A percentile compares a stretch with the other conserved stretches of the same genome.
Evolutionary conservation across 768 basidiomycete species (phyloP).

Genomic region (Albatrellus ellisii): DNA sequence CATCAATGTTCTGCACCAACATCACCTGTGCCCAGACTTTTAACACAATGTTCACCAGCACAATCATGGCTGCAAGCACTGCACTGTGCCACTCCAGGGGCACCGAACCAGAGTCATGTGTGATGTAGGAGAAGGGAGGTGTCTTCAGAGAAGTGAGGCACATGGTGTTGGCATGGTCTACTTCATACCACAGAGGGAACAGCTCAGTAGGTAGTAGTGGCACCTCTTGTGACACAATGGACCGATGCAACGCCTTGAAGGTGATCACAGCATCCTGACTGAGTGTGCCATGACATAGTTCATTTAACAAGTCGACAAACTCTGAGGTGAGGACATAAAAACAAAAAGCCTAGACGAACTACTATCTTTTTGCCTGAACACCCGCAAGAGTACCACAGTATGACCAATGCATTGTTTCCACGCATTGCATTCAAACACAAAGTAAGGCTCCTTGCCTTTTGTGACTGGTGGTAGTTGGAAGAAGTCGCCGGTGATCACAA

Average conservation of each 20-base stretch:
- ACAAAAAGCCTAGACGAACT: constrained; percentile 25
- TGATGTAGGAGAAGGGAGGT: constrained; percentile 28
- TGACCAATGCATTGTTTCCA: constrained; percentile 46
- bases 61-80: constrained; percentile 49
- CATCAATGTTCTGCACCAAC: constrained; percentile 60
- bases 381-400: constrained; percentile 55
- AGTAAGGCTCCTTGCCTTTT: constrained; percentile 33
- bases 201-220: constrained; percentile 34
- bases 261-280: constrained; percentile 29
- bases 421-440: constrained; percentile 50
- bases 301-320: constrained; percentile 64
- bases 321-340: constrained; percentile 25
- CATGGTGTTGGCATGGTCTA: constrained; percentile 46
- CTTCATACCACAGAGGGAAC: constrained; percentile 57
- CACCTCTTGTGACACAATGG: constrained; percentile 16
- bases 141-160: constrained; percentile 38
- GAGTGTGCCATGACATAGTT: constrained; percentile 52
- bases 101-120: constrained; percentile 37
- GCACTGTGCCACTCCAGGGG: constrained; percentile 33
- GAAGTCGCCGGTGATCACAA: constrained; percentile 50
- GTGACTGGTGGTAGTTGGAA: constrained; percentile 52
- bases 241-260: constrained; percentile 35
- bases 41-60: constrained; percentile 38
- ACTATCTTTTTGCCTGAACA: constrained; percentile 65
- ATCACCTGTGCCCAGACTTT: constrained; percentile 54